Base-by-base conservation (phyloP, 495 filamentous ascomycete genomes). In the Hyaloscypha finlandica region DNA sequence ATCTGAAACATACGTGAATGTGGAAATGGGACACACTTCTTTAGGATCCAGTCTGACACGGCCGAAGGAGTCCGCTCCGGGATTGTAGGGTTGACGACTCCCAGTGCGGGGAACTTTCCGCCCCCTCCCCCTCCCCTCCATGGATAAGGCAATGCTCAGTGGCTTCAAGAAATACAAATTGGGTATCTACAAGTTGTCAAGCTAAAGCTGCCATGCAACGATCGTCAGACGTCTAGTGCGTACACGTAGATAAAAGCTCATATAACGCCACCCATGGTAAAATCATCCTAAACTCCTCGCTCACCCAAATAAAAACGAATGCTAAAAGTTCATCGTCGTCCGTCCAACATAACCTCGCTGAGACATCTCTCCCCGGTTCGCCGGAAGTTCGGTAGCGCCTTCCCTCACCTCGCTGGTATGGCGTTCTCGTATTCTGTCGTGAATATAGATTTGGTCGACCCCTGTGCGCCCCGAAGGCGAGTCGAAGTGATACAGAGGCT, bases 401-500 rank as follows among this genome's bases (percentile, higher is more conserved):
- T 37, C 57, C 16, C 30, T 33, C 14, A 16, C 9, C 57, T 37
- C 32, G 57, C 33, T 19, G 30, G 16, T n/a, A 19, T 32, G 22
- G 57, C 2, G 57, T 37, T 35, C 57, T 59, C 57, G n/a, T 37
- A 20, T 22, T 59, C 33, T 56, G 30, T 66, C 68, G 22, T 57
- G 65, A 12, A 57, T 51, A 45, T 62, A 70, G 8, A 70, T n/a
- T 11, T 61, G 51, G 30, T 69, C 67, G 1, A 61, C 9, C 20
- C 25, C 20, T 31, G 63, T 25, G 11, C 51, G 61, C 8, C 37
- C 59, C 11, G 37, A 25, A 19, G 68, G 64, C 1, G 32, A 52
- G 45, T 86, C 86, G 59, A 88, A 87, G 45, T 84, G 79, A 76
- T 93, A 93, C 32, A 93, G 81, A 54, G 88, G 87, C 76, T 84